Percentiles rank a stretch among this genome's conserved stretches.
Conservation (phyloP, 2,329 filamentous ascomycete species). For the Colletotrichum acutatum region DNA sequence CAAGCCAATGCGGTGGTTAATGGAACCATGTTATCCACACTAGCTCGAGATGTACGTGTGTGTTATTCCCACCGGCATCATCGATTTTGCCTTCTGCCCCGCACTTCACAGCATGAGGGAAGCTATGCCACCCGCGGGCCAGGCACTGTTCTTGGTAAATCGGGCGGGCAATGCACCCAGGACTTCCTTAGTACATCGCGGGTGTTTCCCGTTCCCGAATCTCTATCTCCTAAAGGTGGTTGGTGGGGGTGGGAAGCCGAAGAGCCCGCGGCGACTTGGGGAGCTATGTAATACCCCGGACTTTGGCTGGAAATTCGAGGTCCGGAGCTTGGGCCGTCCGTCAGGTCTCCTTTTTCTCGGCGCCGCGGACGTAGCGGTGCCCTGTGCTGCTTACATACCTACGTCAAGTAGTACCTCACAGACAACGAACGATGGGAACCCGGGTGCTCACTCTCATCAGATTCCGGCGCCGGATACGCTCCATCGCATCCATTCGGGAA, state of each 20-base stretch:
- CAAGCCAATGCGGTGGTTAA: background rate
- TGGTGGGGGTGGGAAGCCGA: background rate
- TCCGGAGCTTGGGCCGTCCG: background rate
- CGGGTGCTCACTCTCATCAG: too few relatives aligned
- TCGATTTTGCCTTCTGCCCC: background rate
- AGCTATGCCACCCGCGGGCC: too few relatives aligned
- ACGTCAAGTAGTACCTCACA: background rate
- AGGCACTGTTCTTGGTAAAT: background rate
- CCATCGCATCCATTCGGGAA: too few relatives aligned
- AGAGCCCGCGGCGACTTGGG: background rate
- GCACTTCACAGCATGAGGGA: background rate
- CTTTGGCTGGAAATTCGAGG: background rate
- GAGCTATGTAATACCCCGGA: background rate
- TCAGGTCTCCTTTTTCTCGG: background rate
- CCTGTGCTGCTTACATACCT: background rate
- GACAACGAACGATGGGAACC: background rate
- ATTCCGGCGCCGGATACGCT: background rate
- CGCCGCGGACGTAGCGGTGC: background rate
- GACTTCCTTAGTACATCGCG: background rate
- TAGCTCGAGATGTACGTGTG: background rate
- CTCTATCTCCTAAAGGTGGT: background rate
- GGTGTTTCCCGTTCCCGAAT: background rate
- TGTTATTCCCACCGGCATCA: slow-evolving; percentile 6
- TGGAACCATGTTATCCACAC: background rate
- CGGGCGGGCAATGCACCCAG: background rate